Evolutionary conservation across 768 basidiomycete species (phyloP), one percentile per base, ranked within the genome.

Genomic region (Cyclocybe aegerita): DNA sequence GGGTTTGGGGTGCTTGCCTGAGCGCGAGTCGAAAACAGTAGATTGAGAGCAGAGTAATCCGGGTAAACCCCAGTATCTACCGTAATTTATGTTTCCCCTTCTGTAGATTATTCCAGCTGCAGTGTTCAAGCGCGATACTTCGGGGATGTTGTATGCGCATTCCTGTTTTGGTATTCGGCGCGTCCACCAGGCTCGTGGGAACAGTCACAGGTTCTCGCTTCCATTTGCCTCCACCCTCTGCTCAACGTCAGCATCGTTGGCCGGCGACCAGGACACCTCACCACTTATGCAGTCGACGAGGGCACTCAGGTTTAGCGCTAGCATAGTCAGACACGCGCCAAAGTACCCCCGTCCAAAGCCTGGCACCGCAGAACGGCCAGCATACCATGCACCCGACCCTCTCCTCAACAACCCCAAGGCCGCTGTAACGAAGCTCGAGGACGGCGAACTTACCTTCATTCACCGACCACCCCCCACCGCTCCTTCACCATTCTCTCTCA

Each of bases 401-500:
- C 68, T 87, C 45, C 50, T 66, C 47, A 75, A 77, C 65, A 79
- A 75, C 50, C 72, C 80, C 35, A 72, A 77, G 35, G 81, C 80
- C 34, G 67, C 67, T 42, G 79, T 83, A 43, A 80, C 75, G 8
- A 49, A 68, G 7, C 66, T 86, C 15, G 66, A 71, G 5, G 80
- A 79, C 54, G 77, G 79, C 49, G 72, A 77, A 52, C 66, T 91
- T 48, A 88, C 88, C 0, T 93, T 93, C 65, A 84, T 93, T 50
- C 88, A 90, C 64, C 84, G 91, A 38, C 88, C 88, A n/a, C 91
- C 90, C 0, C 88, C 90, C 0, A 82, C 86, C 8, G 79, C 84
- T 8, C 86, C 87, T 7, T 76, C 89, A 12, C 89, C 90, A 3
- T 72, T 75, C 52, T 93, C 90, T 14, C 79, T 83, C 49, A 85